phyloP scores from a whole-genome alignment of 2,329 filamentous ascomycete species.

The Aspergillus ruber region DNA sequence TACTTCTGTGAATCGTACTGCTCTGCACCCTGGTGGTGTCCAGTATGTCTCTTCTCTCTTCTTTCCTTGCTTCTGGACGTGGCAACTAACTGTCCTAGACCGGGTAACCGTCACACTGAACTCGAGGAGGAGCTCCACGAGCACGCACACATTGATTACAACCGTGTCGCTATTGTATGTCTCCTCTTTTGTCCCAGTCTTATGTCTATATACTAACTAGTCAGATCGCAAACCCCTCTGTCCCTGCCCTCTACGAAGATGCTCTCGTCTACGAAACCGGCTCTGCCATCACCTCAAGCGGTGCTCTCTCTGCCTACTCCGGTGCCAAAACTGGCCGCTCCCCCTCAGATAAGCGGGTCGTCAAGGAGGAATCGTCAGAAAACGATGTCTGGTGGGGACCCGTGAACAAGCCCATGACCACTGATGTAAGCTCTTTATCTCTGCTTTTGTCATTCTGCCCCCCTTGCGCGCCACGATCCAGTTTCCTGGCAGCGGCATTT shows the following conservation, averaged over 20 bases:
- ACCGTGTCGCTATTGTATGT: conserved; percentile 92
- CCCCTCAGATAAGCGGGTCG: conserved; percentile 93
- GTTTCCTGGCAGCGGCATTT: conserved; percentile 15
- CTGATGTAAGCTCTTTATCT: conserved; percentile 65
- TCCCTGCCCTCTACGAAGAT: conserved; percentile 96
- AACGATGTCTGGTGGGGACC: conserved; percentile 98
- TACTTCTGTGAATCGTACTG: conserved; percentile 77
- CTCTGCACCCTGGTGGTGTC: conserved; percentile 83
- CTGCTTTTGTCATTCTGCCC: conserved; percentile 5
- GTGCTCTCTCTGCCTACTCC: conserved; percentile 94
- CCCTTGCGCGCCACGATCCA: conserved; percentile 17
- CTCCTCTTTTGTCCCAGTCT: background rate
- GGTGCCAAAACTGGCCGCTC: conserved; percentile 97
- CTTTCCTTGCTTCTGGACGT: conserved; percentile 5
- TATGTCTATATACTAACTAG: background rate
- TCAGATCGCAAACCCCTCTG: conserved; percentile 81
- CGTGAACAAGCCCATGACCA: conserved; percentile 97
- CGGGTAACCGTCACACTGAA: conserved; percentile 83
- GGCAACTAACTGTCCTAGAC: conserved; percentile 47
- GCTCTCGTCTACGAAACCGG: conserved; percentile 96
- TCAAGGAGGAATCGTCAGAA: conserved; percentile 82
- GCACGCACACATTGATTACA: conserved; percentile 97
- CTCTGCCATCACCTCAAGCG: conserved; percentile 91
- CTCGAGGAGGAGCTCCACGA: conserved; percentile 97
- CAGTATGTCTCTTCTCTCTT: conserved; percentile 55